Conservation (phyloP, 768 basidiomycete species). For the Russula ochroleuca region DNA sequence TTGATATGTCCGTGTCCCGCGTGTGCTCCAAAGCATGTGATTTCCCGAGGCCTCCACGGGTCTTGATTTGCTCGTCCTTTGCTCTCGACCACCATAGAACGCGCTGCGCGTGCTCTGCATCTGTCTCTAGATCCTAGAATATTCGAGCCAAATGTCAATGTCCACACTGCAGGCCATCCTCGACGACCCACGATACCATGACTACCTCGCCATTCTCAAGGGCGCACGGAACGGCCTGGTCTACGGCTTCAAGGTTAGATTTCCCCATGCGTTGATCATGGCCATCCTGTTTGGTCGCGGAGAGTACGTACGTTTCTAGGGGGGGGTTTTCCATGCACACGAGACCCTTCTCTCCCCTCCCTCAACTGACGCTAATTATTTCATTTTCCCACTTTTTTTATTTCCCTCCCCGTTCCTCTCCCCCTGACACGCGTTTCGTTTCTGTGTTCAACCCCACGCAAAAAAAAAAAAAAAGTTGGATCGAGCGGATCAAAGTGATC, state of each 20-base stretch:
- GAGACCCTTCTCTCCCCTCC: neutral
- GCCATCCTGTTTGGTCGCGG: constrained; percentile 89
- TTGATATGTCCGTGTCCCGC: neutral
- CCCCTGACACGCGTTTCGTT: too few species aligned
- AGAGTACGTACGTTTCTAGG: constrained; percentile 66
- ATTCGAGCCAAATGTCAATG: constrained; percentile 25
- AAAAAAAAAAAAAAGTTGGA: constrained; percentile 50
- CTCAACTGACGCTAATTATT: constrained; percentile 15
- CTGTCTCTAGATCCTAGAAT: neutral
- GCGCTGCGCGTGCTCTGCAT: neutral
- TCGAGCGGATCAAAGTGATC: constrained; percentile 59
- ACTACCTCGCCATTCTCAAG: constrained; percentile 89
- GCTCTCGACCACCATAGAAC: neutral
- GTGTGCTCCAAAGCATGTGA: constrained; percentile 17
- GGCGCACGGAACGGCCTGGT: constrained; percentile 89
- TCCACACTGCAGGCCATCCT: constrained; percentile 39
- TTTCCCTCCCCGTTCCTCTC: too few species aligned
- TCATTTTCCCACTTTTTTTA: neutral
- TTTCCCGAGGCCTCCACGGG: neutral
- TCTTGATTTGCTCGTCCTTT: neutral
- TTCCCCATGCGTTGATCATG: constrained; percentile 97
- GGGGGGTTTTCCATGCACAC: neutral
- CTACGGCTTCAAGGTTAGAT: constrained; percentile 86
- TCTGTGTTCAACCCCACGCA: neutral
- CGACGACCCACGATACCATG: constrained; percentile 74